phyloP scores from a whole-genome alignment of 2,329 filamentous ascomycete species.

The Aspergillus quadrilineatus region DNA sequence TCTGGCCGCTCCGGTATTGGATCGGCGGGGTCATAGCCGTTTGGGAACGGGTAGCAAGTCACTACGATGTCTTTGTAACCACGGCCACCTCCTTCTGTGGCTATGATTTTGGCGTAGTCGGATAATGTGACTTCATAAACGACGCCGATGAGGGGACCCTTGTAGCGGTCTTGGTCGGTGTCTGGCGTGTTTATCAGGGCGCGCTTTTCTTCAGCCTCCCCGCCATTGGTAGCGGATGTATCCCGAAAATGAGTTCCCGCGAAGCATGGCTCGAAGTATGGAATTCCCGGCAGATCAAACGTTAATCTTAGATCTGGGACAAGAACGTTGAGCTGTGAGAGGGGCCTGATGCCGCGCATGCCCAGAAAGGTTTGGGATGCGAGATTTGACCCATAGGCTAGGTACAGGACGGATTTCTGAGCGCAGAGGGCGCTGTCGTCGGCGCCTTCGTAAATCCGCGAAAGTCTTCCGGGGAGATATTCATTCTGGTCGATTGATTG shows the following conservation, averaged over 20 bases:
- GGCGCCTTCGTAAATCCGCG: background rate
- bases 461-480: conserved; percentile 23
- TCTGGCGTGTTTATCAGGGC: conserved; percentile 24
- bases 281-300: conserved; percentile 82
- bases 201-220: conserved; percentile 32
- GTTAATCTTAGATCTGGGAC: conserved; percentile 75
- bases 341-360: conserved; percentile 72
- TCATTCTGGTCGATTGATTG: conserved; percentile 27
- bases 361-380: conserved; percentile 76
- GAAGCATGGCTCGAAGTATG: conserved; percentile 89
- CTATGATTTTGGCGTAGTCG: conserved; percentile 84
- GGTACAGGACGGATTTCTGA: conserved; percentile 66
- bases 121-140: conserved; percentile 87
- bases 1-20: conserved; percentile 64
- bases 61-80: conserved; percentile 83
- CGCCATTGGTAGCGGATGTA: conserved; percentile 16
- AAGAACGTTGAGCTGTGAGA: conserved; percentile 78
- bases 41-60: conserved; percentile 69
- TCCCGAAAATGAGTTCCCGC: conserved; percentile 71
- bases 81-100: conserved; percentile 82
- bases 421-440: conserved; percentile 1
- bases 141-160: conserved; percentile 76
- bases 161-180: conserved; percentile 48
- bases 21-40: conserved; percentile 47
- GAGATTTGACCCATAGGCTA: conserved; percentile 92